phyloP scores from a whole-genome alignment of 2,329 filamentous ascomycete genomes.

The Aspergillus sp. region DNA sequence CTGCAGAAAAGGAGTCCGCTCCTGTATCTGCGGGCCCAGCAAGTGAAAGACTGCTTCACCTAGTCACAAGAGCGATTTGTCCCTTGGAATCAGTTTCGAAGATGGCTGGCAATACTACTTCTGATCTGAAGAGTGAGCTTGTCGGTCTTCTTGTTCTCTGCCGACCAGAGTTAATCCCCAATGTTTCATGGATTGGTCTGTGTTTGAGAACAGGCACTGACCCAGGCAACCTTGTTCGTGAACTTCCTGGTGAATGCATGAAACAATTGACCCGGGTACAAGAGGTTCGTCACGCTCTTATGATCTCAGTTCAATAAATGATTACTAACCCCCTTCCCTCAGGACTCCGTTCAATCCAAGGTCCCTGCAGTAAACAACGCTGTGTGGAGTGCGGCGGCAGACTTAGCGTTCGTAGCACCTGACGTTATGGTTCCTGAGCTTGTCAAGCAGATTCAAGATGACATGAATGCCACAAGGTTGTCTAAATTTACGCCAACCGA shows the following conservation, averaged over 20 bases:
- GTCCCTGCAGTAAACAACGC: constrained; percentile 52
- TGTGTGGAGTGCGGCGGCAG: constrained; percentile 79
- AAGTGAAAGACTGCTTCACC: constrained; percentile 56
- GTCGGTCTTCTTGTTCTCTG: constrained; percentile 73
- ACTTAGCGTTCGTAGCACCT: constrained; percentile 89
- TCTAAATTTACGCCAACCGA: constrained; percentile 76
- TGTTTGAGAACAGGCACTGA: constrained; percentile 77
- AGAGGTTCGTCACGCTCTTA: constrained; percentile 45
- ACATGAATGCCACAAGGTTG: constrained; percentile 68
- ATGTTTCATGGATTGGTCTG: constrained; percentile 80
- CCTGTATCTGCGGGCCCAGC: constrained; percentile 62
- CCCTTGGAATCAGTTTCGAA: constrained; percentile 21
- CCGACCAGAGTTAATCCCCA: constrained; percentile 70
- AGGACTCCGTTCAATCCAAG: constrained; percentile 30
- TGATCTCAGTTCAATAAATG: not conserved
- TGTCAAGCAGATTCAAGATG: constrained; percentile 66
- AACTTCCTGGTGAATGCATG: constrained; percentile 61
- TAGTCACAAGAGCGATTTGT: constrained; percentile 46
- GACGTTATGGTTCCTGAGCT: constrained; percentile 72
- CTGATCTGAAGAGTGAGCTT: constrained; percentile 63
- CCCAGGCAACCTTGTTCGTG: constrained; percentile 69
- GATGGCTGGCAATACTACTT: constrained; percentile 25
- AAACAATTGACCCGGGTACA: constrained; percentile 58
- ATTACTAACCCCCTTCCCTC: constrained; percentile 1
- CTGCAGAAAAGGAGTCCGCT: constrained; percentile 72